phyloP scores from a whole-genome alignment of 768 basidiomycete genomes.

The Termitomyces sp. region DNA sequence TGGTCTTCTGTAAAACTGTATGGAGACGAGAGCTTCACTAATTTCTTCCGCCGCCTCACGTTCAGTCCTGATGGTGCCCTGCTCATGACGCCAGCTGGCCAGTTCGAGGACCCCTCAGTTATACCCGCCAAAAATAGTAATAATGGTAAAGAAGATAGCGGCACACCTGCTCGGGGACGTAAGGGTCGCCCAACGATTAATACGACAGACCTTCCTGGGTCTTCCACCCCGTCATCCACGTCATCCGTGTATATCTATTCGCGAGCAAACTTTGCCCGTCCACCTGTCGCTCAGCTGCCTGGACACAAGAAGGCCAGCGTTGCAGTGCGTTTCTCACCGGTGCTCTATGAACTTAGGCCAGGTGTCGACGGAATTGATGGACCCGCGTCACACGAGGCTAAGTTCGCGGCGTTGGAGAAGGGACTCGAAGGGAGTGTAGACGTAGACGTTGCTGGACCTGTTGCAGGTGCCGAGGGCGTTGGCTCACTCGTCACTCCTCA shows the following conservation, averaged over 20 bases:
- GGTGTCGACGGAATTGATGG: slow-evolving; percentile 37
- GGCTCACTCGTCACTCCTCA: slow-evolving; percentile 28
- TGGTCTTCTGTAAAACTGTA: slow-evolving; percentile 82
- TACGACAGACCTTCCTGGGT: slow-evolving; percentile 29
- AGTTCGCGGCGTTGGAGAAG: slow-evolving; percentile 62
- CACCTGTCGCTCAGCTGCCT: slow-evolving; percentile 91
- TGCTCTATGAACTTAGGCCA: slow-evolving; percentile 85
- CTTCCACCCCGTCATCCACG: slow-evolving; percentile 33
- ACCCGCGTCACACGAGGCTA: slow-evolving; percentile 24
- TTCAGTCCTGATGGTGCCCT: slow-evolving; percentile 96
- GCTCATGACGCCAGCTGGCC: slow-evolving; percentile 92
- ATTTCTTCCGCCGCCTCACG: slow-evolving; percentile 91
- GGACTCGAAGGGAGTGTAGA: slow-evolving; percentile 58
- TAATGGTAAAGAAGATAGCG: slow-evolving; percentile 26
- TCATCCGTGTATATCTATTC: slow-evolving; percentile 92
- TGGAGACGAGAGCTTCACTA: slow-evolving; percentile 92
- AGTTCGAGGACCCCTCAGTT: slow-evolving; percentile 90
- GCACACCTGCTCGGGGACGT: slow-evolving; percentile 54
- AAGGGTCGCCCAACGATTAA: slow-evolving; percentile 47
- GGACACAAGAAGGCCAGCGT: slow-evolving; percentile 96
- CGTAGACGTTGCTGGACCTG: slow-evolving; percentile 55
- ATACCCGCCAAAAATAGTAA: slow-evolving; percentile 23
- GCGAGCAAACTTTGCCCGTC: slow-evolving; percentile 88
- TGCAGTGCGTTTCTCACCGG: slow-evolving; percentile 89
- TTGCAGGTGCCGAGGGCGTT: slow-evolving; percentile 14